Evolutionary conservation across 2,329 filamentous ascomycete genomes (phyloP), one percentile per base, ranked within the genome.

Genomic region (Celoporthe dispersa): DNA sequence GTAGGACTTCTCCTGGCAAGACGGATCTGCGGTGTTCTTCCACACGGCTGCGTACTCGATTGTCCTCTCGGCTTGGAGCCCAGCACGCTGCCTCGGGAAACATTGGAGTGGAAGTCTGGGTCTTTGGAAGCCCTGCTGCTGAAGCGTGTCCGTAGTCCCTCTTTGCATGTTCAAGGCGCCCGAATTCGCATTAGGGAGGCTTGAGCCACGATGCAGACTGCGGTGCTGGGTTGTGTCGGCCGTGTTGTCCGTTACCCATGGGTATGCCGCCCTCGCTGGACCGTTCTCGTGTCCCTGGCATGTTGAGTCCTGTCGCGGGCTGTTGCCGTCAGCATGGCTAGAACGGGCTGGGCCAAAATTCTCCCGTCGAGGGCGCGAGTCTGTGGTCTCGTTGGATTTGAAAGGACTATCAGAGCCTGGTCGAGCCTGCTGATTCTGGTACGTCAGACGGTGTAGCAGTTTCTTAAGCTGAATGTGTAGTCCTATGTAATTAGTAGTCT

Each of bases 1-100:
- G 59, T 31, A 63, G 44, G 51, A 61, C 44, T 63, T 68, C 1
- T 68, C 59, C 16, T 31, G 22, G 28, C 55, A 62, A 11, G 3
- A 8, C 2, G 28, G 11, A n/a, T n/a, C 44, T 28, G 19, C 5
- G 1, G n/a, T 25, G 6, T 41, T 33, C 37, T 5, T 22, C 19
- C 31, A 63, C 28, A 19, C 61, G 31, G 19, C 31, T 39, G 1
- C 31, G 16, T 22, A 63, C 61, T 41, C 31, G n/a, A 61, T 53
- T 55, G 1, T 11, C 22, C 22, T n/a, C 41, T 68, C 41, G 25
- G 28, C 11, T 1, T 12, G 59, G 5, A 8, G n/a, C 25, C 2
- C 14, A 19, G 39, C 39, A 44, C 4, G 39, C 19, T 11, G 39
- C 39, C 39, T 44, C 39, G 14, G 16, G 39, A 19, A 19, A 44